phyloP scores from a whole-genome alignment of 2,329 filamentous ascomycete genomes.

The Trichophaea hybrida region DNA sequence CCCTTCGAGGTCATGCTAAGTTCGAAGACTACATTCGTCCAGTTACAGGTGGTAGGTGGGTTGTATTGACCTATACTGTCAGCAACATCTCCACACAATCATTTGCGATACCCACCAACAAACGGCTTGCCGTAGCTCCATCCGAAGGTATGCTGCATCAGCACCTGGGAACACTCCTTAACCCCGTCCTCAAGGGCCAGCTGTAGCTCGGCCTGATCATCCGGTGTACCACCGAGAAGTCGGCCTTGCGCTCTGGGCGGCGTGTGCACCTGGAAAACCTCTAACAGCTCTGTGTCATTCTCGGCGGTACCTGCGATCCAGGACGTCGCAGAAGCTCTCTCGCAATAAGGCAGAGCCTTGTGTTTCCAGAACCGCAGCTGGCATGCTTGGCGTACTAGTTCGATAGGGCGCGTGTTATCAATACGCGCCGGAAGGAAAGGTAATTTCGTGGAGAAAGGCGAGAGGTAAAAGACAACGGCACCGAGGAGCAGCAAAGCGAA shows the following conservation, averaged over 20 bases:
- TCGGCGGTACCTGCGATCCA: background rate
- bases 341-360: background rate
- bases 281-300: constrained; percentile 32
- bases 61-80: constrained; percentile 17
- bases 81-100: background rate
- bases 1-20: constrained; percentile 59
- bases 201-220: constrained; percentile 5
- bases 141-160: constrained; percentile 59
- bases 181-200: constrained; percentile 25
- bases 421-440: background rate
- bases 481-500: background rate
- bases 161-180: constrained; percentile 37
- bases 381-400: background rate
- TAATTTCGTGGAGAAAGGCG: background rate
- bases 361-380: constrained; percentile 1
- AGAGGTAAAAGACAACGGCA: background rate
- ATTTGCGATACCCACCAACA: constrained; percentile 36
- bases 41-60: constrained; percentile 49
- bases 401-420: background rate
- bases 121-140: constrained; percentile 61
- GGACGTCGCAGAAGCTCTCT: background rate
- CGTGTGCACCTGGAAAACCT: constrained; percentile 55
- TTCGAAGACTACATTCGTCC: constrained; percentile 62
- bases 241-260: constrained; percentile 36
- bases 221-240: constrained; percentile 6